Base-by-base conservation (phyloP, 768 basidiomycete species). In the Leccinum rimulosum region DNA sequence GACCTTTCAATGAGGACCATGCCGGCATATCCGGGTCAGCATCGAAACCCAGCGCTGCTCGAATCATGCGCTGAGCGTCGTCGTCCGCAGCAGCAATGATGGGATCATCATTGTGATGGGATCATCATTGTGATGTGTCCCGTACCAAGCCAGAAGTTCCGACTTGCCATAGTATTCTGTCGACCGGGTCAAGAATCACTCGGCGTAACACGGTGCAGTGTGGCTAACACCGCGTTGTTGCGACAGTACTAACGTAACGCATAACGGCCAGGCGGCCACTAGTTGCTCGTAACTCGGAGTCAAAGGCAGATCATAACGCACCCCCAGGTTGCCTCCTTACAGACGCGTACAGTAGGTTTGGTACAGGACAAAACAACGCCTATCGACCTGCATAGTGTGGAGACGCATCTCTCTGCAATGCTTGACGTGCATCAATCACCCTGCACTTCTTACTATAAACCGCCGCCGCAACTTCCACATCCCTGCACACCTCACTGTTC, bases 361-460 rank as follows among this genome's bases (percentile, higher is more conserved):
- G 38, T 40, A 17, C 38, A 40, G 17, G 38, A n/a, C 17, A 7
- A n/a, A 40, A 27, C 19, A 45, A 45, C n/a, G 5, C 19, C 43
- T 45, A 45, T 45, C 19, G 45, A 19, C 45, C 8, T 22, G 45
- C 22, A 47, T 47, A 22, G 22, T 22, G 4, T 43, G n/a, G 40
- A n/a, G n/a, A 43, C 2, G 38, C 17, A 17, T n/a, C 38, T 40
- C 17, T 9, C 17, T 17, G 17, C 8, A n/a, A 25, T 10, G 45
- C 53, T 11, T n/a, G 45, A 10, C 14, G 25, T 6, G 31, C 19
- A 33, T 62, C 49, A 33, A 64, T 38, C 5, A 47, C 11, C 35
- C 12, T 58, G 17, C 35, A 8, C 30, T 50, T 48, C 30, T 52
- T 47, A 4, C 52, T 52, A 40, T 54, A 64, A 19, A 58, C 40